Evolutionary conservation across 257 asterid species (phyloP).

Genomic region (Mitragyna speciosa): DNA sequence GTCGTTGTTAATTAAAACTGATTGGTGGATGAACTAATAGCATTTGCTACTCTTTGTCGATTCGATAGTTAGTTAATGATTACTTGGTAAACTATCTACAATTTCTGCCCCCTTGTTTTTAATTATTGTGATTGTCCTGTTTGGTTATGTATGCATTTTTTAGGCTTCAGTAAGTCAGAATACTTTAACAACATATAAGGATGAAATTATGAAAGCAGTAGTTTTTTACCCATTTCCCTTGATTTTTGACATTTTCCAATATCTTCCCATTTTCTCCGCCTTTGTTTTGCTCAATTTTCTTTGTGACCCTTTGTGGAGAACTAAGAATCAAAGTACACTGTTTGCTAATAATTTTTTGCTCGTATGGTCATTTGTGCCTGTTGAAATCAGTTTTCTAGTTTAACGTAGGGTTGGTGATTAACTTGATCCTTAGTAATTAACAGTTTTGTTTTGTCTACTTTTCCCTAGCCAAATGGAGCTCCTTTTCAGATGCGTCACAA

Average conservation of each 20-base stretch:
- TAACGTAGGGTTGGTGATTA: not conserved
- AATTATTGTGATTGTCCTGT: not conserved
- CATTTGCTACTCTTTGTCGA: not conserved
- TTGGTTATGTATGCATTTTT: not conserved
- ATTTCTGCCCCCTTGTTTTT: not conserved
- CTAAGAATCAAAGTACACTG: not conserved
- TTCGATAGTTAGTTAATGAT: not conserved
- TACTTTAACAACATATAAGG: not conserved
- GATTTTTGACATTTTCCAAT: not conserved
- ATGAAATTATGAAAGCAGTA: not conserved
- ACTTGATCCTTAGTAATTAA: conserved; percentile 20
- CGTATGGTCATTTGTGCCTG: not conserved
- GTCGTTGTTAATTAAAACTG: not conserved
- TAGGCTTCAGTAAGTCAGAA: not conserved
- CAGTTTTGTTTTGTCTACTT: conserved; percentile 18
- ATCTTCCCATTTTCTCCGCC: not conserved
- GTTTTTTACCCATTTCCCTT: not conserved
- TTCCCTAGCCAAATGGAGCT: conserved; percentile 66
- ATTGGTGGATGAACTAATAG: not conserved
- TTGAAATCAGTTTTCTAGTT: not conserved
- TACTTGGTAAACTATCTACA: not conserved
- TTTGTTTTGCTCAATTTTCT: not conserved
- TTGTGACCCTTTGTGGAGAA: not conserved
- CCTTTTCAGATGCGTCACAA: conserved; percentile 53
- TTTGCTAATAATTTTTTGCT: not conserved